Conservation (phyloP, 352 stramenopile species). For the Phytophthora hibernalis region DNA sequence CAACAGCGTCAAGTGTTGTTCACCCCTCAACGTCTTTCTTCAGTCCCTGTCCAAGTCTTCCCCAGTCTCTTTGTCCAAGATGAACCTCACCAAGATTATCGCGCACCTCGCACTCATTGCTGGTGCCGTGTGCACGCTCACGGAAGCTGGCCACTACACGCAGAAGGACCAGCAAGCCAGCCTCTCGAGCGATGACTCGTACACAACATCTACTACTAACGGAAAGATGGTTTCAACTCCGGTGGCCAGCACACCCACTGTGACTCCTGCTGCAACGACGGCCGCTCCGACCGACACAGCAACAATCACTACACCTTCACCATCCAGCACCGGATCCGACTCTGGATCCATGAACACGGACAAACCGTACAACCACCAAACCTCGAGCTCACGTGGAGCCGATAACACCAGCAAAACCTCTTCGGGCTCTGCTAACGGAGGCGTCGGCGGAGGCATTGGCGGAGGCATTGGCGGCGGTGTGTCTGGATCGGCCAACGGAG, state of each 20-base stretch:
- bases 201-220: slow-evolving; percentile 12
- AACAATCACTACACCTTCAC: not conserved
- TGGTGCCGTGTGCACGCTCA: slow-evolving; percentile 28
- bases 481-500: not conserved
- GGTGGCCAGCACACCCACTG: not conserved
- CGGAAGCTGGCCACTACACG: slow-evolving; percentile 25
- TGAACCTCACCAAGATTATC: slow-evolving; percentile 47
- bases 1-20: slow-evolving; percentile 16
- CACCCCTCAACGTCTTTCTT: slow-evolving; percentile 20
- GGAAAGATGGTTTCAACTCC: not conserved
- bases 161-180: slow-evolving; percentile 10
- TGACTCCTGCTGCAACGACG: not conserved
- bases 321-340: not conserved
- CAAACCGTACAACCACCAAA: not conserved
- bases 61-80: slow-evolving; percentile 28
- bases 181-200: slow-evolving; percentile 18
- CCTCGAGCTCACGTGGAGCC: not conserved
- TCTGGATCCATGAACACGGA: not conserved
- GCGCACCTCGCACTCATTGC: slow-evolving; percentile 35
- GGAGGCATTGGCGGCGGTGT: not conserved
- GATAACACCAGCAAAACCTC: not conserved
- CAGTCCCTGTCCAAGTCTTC: slow-evolving; percentile 23
- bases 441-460: too few relatives aligned
- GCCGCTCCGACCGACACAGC: not conserved
- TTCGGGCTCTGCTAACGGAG: too few relatives aligned